Percentiles rank a stretch among this genome's conserved stretches.
phyloP scores from a whole-genome alignment of 1,139 yeast genomes.

The Nakaseomyces bracarensis region DNA sequence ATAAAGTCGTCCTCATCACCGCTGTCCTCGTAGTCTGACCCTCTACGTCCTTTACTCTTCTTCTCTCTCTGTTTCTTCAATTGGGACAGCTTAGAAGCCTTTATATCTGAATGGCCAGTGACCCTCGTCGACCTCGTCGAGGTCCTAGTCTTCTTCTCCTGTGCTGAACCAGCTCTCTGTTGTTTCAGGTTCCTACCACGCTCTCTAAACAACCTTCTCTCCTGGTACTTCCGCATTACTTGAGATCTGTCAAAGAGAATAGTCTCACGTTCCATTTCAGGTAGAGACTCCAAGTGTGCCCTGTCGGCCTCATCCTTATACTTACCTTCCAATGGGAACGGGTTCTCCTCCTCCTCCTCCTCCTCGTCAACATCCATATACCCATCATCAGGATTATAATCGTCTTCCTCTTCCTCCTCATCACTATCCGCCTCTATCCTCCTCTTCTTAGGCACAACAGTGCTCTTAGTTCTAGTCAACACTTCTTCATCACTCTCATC shows the following conservation, averaged over 20 bases:
- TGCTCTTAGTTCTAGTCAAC: conserved; percentile 20
- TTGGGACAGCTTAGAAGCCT: conserved; percentile 63
- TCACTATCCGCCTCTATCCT: conserved; percentile 32
- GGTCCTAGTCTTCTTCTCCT: conserved; percentile 30
- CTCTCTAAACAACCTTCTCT: conserved; percentile 70
- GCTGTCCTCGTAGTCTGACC: conserved; percentile 31
- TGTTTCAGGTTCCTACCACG: conserved; percentile 57
- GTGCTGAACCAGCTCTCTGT: conserved; percentile 36
- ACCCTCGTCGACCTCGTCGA: conserved; percentile 28
- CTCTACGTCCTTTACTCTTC: conserved; percentile 38
- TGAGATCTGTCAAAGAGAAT: conserved; percentile 86
- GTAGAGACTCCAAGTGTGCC: conserved; percentile 57
- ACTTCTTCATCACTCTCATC: conserved; percentile 38
- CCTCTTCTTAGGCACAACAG: conserved; percentile 26
- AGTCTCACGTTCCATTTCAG: conserved; percentile 87
- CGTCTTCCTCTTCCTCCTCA: conserved; percentile 33
- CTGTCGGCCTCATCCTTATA: conserved; percentile 79
- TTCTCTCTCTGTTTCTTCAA: conserved; percentile 78
- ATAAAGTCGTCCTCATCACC: conserved; percentile 37
- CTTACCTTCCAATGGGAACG: conserved; percentile 90
- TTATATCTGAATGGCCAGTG: conserved; percentile 34
- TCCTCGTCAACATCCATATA: conserved; percentile 22
- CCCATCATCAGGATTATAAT: conserved; percentile 29
- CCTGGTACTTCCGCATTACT: conserved; percentile 80
- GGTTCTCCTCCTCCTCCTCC: conserved; percentile 41